phyloP scores from a whole-genome alignment of 2,329 filamentous ascomycete genomes.

The Phoma sp. region DNA sequence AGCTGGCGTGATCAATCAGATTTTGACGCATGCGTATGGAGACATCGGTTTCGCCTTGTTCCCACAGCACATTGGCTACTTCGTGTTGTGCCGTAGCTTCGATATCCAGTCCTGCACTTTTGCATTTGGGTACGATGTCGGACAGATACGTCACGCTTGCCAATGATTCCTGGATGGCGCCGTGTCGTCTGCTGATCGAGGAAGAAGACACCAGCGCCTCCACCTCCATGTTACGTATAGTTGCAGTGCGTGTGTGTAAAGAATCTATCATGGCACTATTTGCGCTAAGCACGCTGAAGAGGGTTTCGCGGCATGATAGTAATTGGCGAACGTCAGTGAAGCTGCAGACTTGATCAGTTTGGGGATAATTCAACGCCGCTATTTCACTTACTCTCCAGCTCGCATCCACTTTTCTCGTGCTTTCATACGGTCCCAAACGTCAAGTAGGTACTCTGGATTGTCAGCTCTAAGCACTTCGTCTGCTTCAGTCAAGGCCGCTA shows the following conservation, averaged over 20 bases:
- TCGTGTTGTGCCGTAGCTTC: conserved; percentile 81
- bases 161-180: conserved; percentile 83
- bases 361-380: too few relatives aligned
- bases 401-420: conserved; percentile 79
- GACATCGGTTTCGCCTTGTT: conserved; percentile 85
- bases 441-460: conserved; percentile 65
- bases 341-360: conserved; percentile 49
- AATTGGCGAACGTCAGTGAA: conserved; percentile 81
- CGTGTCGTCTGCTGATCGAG: conserved; percentile 77
- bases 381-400: conserved; percentile 71
- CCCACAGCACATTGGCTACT: conserved; percentile 89
- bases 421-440: conserved; percentile 68
- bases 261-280: conserved; percentile 68
- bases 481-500: conserved; percentile 80
- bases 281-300: conserved; percentile 79
- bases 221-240: conserved; percentile 75
- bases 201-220: conserved; percentile 79
- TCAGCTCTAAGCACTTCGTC: conserved; percentile 74
- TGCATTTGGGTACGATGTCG: conserved; percentile 74
- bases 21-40: conserved; percentile 88
- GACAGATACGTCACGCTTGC: conserved; percentile 85
- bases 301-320: conserved; percentile 80
- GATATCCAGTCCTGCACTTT: conserved; percentile 74
- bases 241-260: conserved; percentile 65
- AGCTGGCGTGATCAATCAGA: conserved; percentile 53